phyloP scores from a whole-genome alignment of 768 basidiomycete genomes.

The Rickenella mellea region DNA sequence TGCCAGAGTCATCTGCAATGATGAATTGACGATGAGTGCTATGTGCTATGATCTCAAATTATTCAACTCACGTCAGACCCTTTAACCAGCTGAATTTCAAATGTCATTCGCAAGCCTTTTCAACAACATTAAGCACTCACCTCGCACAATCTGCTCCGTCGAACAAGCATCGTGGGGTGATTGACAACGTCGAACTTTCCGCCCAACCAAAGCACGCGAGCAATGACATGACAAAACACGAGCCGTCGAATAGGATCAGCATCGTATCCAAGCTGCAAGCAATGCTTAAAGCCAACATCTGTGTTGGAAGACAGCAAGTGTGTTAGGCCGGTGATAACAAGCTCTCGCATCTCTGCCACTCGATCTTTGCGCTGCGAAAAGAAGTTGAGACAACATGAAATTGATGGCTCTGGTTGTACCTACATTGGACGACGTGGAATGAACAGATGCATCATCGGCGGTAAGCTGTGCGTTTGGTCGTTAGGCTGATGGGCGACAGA shows the following conservation, averaged over 20 bases:
- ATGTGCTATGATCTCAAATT: too few species aligned
- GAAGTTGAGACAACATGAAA: slow-evolving; percentile 2
- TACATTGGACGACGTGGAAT: slow-evolving; percentile 16
- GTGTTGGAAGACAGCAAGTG: slow-evolving; percentile 78
- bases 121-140: slow-evolving; percentile 25
- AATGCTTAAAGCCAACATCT: slow-evolving; percentile 84
- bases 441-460: slow-evolving; percentile 19
- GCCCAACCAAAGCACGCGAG: slow-evolving; percentile 70
- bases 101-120: neutral
- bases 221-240: slow-evolving; percentile 81
- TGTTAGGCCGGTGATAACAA: slow-evolving; percentile 72
- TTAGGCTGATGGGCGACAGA: too few species aligned
- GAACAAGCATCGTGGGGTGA: slow-evolving; percentile 33
- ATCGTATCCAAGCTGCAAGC: slow-evolving; percentile 71
- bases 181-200: slow-evolving; percentile 65
- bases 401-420: neutral
- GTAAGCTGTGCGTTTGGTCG: slow-evolving; percentile 9
- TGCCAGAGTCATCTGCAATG: slow-evolving; percentile 59
- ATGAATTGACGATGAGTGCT: neutral
- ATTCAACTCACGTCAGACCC: slow-evolving; percentile 54
- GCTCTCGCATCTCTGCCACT: slow-evolving; percentile 58
- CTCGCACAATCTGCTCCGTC: slow-evolving; percentile 48
- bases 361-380: slow-evolving; percentile 17
- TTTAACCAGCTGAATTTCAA: slow-evolving; percentile 48
- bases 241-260: slow-evolving; percentile 56